Base-by-base conservation (phyloP, 1,139 yeast species). In the Pichia sp. region DNA sequence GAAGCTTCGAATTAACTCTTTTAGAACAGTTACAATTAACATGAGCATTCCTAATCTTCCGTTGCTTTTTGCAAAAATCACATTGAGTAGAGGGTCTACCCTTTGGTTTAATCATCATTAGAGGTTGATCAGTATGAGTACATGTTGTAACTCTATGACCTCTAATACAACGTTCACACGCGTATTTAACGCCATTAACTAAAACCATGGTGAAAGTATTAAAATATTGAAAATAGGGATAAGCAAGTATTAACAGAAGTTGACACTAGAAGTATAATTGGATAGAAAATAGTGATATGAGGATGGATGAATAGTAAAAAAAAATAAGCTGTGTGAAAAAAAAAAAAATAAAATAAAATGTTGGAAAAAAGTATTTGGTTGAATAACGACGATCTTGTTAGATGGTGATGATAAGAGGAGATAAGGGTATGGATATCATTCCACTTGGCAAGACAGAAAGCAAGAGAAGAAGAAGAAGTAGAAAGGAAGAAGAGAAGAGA, bases 81-180 rank as follows among this genome's bases (percentile, higher is more conserved):
- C 97, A 89, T 59, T 88, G 96, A 3, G 95, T 80, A 0, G 95
- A 79, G 1, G 98, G 98, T 42, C 98, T 70, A 5, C 98, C 98
- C 60, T 89, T 91, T 11, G 95, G 96, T 60, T 89, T 89, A 61
- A 91, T 89, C 86, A 83, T 82, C 58, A 86, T 81, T 50, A 91
- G 66, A 3, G 94, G 95, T 57, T 84, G 87, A 53, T 91, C 95
- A 1, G 91, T 80, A 60, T 91, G 98, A 40, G 82, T 80, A 63
- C 98, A 91, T 6, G 95, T 79, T 2, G 96, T 84, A 31, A 89
- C 97, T 43, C 97, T 70, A 59, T 91, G 97, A 38, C 98, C 98
- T 50, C 98, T 73, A 42, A 91, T 88, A 63, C 98, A 91, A 51
- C 96, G 70, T 62, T 85, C 96, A 61, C 98, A 89, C 45, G 98